Evolutionary conservation across 2,329 filamentous ascomycete genomes (phyloP), one percentile per base, ranked within the genome.

Genomic region (Phoma herbarum): DNA sequence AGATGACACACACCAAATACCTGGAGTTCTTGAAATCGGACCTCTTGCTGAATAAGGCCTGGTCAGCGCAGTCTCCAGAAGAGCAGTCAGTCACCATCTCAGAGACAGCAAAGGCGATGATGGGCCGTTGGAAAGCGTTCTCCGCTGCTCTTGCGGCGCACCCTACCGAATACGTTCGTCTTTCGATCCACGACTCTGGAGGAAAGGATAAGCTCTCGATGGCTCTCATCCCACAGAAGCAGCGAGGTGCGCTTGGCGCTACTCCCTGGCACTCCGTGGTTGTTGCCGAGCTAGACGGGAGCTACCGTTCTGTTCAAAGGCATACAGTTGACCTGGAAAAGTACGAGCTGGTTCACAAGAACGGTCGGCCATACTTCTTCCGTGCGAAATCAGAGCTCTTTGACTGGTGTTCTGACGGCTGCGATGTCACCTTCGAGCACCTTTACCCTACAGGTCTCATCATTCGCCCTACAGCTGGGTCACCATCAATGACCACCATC

Each of bases 401-500:
- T 39, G 56, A 60, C 18, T 60, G 53, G 57, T 51, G 41, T n/a
- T 14, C 37, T 12, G 58, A 57, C 4, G 39, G 43, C 1, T 44
- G 48, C 18, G 42, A 61, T 14, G 65, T 61, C 11, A 58, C 42
- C 16, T 69, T 74, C 52, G 66, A 70, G 46, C 61, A 68, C 23
- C 31, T 68, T 6, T 73, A 73, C 44, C 72, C 70, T 3, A 58
- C 43, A 25, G 70, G 70, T 10, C 44, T 72, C 14, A 44, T 69
- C 33, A 48, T 71, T 37, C 61, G 58, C 5, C 61, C 65, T 10
- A 23, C 28, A 3, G 20, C 28, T 4, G 47, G 50, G 1, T 62
- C 71, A 0, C 61, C 81, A 47, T 78, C 76, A 0, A 77, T 85
- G n/a, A 67, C 73, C 2, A 77, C 81, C 10, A 64, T 84, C 14